Evolutionary conservation across 169 alveolate genomes (phyloP).

Genomic region (Theileria orientalis): DNA sequence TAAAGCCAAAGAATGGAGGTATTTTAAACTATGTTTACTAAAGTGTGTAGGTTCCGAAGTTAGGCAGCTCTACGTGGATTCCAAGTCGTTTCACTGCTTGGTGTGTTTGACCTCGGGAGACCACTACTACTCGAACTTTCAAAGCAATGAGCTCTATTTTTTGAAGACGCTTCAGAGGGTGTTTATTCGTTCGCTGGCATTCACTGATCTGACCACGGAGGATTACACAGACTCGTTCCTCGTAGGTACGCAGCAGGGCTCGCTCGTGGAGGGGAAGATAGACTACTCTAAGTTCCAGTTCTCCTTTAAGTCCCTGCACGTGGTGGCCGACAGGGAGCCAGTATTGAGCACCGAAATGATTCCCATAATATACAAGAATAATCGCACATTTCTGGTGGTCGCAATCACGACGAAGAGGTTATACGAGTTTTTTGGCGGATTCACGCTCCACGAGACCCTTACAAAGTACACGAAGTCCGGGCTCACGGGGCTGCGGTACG

Average conservation of each 20-base stretch:
- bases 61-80: conserved; percentile 43
- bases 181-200: conserved; percentile 42
- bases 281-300: conserved; percentile 28
- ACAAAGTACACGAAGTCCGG: conserved; percentile 17
- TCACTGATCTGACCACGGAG: conserved; percentile 55
- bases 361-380: conserved; percentile 39
- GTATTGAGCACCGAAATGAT: conserved; percentile 39
- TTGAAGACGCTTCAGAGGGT: conserved; percentile 33
- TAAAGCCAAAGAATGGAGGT: conserved; percentile 34
- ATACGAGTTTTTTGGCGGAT: conserved; percentile 62
- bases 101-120: conserved; percentile 58
- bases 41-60: conserved; percentile 33
- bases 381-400: conserved; percentile 42
- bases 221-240: conserved; percentile 55
- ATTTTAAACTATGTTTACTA: neutral
- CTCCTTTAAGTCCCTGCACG: conserved; percentile 32
- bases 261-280: conserved; percentile 49
- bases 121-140: conserved; percentile 57
- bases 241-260: conserved; percentile 63
- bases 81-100: conserved; percentile 65
- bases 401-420: conserved; percentile 52
- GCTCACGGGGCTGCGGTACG: conserved; percentile 19
- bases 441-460: conserved; percentile 47
- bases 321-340: conserved; percentile 51
- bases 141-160: conserved; percentile 25